Evolutionary conservation across 805 yeast species (phyloP).

Genomic region (Yarrowia alimentaria): DNA sequence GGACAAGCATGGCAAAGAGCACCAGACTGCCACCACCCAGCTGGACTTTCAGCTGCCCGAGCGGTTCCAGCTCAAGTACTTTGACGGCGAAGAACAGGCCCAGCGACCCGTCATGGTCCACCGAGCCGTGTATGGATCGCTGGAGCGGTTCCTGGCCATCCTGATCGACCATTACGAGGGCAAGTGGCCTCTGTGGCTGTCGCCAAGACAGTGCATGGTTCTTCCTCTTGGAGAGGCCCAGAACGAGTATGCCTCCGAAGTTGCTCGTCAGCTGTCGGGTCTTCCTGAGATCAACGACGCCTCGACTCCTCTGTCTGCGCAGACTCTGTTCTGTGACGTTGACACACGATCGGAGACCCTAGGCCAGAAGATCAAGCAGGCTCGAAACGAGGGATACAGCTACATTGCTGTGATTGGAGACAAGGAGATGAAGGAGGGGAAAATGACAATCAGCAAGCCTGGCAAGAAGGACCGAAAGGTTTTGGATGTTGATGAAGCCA

Average conservation of each 20-base stretch:
- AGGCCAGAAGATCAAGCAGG: slow-evolving; percentile 77
- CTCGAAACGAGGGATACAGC: slow-evolving; percentile 68
- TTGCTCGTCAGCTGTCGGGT: slow-evolving; percentile 47
- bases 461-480: slow-evolving; percentile 11
- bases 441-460: slow-evolving; percentile 50
- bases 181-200: slow-evolving; percentile 97
- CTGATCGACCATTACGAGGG: slow-evolving; percentile 88
- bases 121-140: slow-evolving; percentile 91
- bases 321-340: slow-evolving; percentile 69
- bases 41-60: slow-evolving; percentile 92
- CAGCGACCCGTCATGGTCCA: slow-evolving; percentile 87
- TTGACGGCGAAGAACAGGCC: not conserved
- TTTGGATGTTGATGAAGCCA: slow-evolving; percentile 7
- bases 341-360: slow-evolving; percentile 75
- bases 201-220: slow-evolving; percentile 83
- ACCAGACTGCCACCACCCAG: slow-evolving; percentile 95
- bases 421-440: slow-evolving; percentile 61
- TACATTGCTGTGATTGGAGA: slow-evolving; percentile 87
- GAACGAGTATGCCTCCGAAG: slow-evolving; percentile 50
- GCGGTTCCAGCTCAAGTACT: slow-evolving; percentile 69
- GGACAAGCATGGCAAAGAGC: slow-evolving; percentile 76
- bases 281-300: slow-evolving; percentile 36
- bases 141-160: slow-evolving; percentile 89
- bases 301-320: slow-evolving; percentile 57
- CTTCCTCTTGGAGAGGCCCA: slow-evolving; percentile 68